Base-by-base conservation (phyloP, 2,329 filamentous ascomycete genomes). In the Graphilbum sp. region DNA sequence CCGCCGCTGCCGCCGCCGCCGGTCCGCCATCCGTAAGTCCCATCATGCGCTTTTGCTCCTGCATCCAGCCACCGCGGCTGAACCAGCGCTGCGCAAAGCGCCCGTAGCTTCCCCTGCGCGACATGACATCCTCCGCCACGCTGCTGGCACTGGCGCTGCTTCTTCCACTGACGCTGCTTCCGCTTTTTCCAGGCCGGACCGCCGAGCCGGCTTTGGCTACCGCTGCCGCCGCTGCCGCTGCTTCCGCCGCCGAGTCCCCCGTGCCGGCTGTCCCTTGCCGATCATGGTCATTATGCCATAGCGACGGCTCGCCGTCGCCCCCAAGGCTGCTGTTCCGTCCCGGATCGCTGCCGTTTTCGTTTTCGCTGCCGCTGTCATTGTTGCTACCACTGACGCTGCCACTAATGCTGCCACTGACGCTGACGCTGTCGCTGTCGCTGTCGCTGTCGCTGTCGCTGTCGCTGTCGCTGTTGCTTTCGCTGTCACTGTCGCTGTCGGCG, bases 11-110 rank as follows among this genome's bases (percentile, higher is more conserved):
- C 11, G 27, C 24, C 5, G 59, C 52, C 17, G 68, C 53, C 32
- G 68, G 61, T 34, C 63, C 55, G 11, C 62, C 55, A n/a, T 52
- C 45, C 47, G 72, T 80, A 54, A 87, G 61, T 5, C 81, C 82
- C 50, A 86, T 69, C 35, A 71, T 71, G 20, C 78, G 68, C 48
- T 75, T 72, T 46, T 75, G 75, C 43, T 82, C 79, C 43, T 75
- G 62, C 37, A 75, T 78, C 81, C 86, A 88, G 0, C 83, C 86
- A 43, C 75, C 79, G 45, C 73, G 76, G 32, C 84, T 90, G 53
- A 96, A 90, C 90, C 90, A 98, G 42, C 79, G 76, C 45, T 86
- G 74, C 0, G 88, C 84, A 54, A 96, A 95, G 29, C 83, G 69
- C 5, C 87, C 88, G 55, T 95, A 96, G 45, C 76, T 77, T 1